Percentiles rank a stretch among this genome's conserved stretches.
Conservation (phyloP, 1,139 yeast genomes). For the Scheffersomyces stambukii region DNA sequence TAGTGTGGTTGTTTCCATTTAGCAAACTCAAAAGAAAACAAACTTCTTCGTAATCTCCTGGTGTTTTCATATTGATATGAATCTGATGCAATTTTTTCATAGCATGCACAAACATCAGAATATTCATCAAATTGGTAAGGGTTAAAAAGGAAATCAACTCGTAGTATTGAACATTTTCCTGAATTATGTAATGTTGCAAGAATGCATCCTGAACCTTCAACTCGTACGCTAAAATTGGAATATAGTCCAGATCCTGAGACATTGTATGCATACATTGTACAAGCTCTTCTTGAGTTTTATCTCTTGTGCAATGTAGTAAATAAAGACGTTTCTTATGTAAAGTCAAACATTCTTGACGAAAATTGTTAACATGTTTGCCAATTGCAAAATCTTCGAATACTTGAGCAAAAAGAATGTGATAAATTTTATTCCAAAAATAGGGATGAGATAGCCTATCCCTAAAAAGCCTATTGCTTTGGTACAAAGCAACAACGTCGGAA, state of each 20-base stretch:
- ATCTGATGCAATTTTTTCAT: too few relatives aligned
- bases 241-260: constrained; percentile 2
- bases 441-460: constrained; percentile 6
- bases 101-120: too few relatives aligned
- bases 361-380: not conserved
- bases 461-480: constrained; percentile 11
- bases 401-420: constrained; percentile 3
- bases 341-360: constrained; percentile 1
- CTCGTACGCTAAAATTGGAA: constrained; percentile 2
- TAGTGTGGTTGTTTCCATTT: constrained; percentile 6
- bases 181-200: too few relatives aligned
- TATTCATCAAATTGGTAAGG: too few relatives aligned
- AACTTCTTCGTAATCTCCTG: constrained; percentile 19
- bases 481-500: constrained; percentile 17
- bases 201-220: too few relatives aligned
- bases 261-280: constrained; percentile 2
- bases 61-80: too few relatives aligned
- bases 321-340: constrained; percentile 2
- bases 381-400: constrained; percentile 3
- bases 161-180: too few relatives aligned
- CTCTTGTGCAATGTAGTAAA: too few relatives aligned
- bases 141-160: too few relatives aligned
- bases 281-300: too few relatives aligned
- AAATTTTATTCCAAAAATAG: constrained; percentile 10
- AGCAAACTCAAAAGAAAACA: constrained; percentile 16